Evolutionary conservation across 345 rosid species (phyloP).

Genomic region (Cardamine chenopodiifolia): DNA sequence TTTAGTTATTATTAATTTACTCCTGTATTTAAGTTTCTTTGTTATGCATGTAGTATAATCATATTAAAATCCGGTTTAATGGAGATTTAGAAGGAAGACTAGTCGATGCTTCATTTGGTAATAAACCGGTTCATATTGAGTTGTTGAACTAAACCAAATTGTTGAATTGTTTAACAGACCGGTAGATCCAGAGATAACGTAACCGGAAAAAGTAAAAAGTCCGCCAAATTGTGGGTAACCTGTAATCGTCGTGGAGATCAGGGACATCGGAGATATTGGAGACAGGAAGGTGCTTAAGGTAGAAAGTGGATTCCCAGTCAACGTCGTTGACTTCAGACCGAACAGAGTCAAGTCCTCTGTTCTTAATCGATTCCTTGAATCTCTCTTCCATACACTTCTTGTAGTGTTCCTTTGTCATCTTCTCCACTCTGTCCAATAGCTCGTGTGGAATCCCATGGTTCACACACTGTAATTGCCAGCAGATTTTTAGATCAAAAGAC

Average conservation of each 20-base stretch:
- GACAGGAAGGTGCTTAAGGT: constrained; percentile 68
- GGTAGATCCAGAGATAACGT: background rate
- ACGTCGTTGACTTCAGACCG: constrained; percentile 66
- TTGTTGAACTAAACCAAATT: background rate
- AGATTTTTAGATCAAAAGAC: background rate
- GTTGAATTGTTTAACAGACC: background rate
- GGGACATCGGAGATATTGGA: constrained; percentile 69
- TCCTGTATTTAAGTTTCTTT: too few relatives aligned
- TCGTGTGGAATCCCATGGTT: constrained; percentile 78
- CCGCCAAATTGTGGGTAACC: constrained; percentile 39
- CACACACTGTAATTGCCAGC: constrained; percentile 50
- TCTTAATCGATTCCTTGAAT: constrained; percentile 70
- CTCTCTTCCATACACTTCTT: constrained; percentile 84
- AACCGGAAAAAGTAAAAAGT: background rate
- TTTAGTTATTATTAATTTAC: too few relatives aligned
- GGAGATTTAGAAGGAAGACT: too few relatives aligned
- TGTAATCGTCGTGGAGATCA: constrained; percentile 74
- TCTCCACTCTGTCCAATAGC: constrained; percentile 74
- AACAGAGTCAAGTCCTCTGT: constrained; percentile 64
- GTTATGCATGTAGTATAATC: too few relatives aligned
- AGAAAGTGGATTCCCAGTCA: constrained; percentile 96
- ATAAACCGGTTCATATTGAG: background rate
- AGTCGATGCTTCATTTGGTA: background rate
- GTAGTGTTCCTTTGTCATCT: constrained; percentile 76
- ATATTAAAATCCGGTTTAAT: too few relatives aligned